A percentile compares a stretch with the other conserved stretches of the same genome.
phyloP scores from a whole-genome alignment of 1,284 basidiomycete genomes.

The Wallemia ichthyophaga region DNA sequence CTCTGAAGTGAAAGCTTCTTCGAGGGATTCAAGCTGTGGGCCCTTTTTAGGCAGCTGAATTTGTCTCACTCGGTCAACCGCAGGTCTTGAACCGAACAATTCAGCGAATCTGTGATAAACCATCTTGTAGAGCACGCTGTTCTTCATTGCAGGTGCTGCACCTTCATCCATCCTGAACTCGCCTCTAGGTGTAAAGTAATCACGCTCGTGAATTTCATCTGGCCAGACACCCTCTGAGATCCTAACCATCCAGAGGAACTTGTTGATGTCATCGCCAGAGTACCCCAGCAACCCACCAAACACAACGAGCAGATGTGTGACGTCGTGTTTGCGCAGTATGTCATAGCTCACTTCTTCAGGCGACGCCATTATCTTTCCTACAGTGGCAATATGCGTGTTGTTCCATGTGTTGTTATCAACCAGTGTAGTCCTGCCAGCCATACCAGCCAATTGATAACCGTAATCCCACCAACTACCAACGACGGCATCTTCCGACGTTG shows the following conservation, averaged over 20 bases:
- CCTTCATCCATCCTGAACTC: conserved; percentile 78
- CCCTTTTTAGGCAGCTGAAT: conserved; percentile 43
- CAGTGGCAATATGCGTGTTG: conserved; percentile 70
- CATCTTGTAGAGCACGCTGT: conserved; percentile 97
- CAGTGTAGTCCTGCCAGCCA: conserved; percentile 86
- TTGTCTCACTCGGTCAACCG: conserved; percentile 50
- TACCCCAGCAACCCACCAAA: conserved; percentile 91
- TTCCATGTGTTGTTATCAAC: conserved; percentile 99
- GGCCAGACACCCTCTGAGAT: conserved; percentile 98
- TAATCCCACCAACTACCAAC: conserved; percentile 99
- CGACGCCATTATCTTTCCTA: conserved; percentile 89
- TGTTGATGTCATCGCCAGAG: conserved; percentile 98
- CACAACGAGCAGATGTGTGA: conserved; percentile 90
- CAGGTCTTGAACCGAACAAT: conserved; percentile 43
- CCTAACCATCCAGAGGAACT: conserved; percentile 96
- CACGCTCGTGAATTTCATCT: conserved; percentile 76
- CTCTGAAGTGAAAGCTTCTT: conserved; percentile 87
- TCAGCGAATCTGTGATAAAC: conserved; percentile 73
- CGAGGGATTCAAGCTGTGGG: conserved; percentile 60
- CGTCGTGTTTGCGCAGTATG: conserved; percentile 86
- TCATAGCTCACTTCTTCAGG: conserved; percentile 85
- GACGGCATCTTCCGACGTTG: conserved; percentile 68
- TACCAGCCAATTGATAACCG: conserved; percentile 95
- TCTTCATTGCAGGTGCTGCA: conserved; percentile 69
- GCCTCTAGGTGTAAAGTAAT: conserved; percentile 77